Evolutionary conservation across 106 monocot species (phyloP), one percentile per base, ranked within the genome.

Genomic region (Hemerocallis citrina): DNA sequence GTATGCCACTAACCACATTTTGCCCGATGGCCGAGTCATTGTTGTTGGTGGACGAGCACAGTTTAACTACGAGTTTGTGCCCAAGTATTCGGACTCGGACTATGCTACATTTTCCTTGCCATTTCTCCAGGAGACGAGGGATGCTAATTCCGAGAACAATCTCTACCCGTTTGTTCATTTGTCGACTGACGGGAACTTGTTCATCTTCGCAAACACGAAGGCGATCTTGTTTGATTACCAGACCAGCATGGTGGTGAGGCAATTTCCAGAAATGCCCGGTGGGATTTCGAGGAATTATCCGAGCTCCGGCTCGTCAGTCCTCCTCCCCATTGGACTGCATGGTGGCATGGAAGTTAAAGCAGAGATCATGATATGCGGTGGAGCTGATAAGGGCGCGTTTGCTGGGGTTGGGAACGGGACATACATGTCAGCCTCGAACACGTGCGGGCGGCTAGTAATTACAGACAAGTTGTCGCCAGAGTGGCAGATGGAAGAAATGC

Each of bases 401-500:
- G 11, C n/a, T 0, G 12, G 23, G 24, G 69, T 58, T 1, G 29
- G 8, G 24, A 48, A 33, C 16, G 49, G 63, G 14, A 44, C 30
- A 0, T 75, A 47, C 57, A 17, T 57, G n/a, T 56, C 55, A 1
- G 75, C 69, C 1, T 56, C 56, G 13, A 57, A 20, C 29, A 45
- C 56, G 0, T 75, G 75, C 19, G 75, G 75, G 0, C 23, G 75
- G 19, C 39, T 75, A 5, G 41, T 39, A 3, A 47, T 75, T 25
- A 75, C 75, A 6, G 63, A 63, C 5, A 63, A 44, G 23, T 49
- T 46, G n/a, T 49, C 55, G n/a, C 75, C 75, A 12, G 48, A 40
- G 44, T 75, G 75, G 75, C 55, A 25, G 30, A 69, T 75, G 57
- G 75, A 75, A 47, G 54, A 56, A 30, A 75, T 75, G 75, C 75